Conservation (phyloP, 2,329 filamentous ascomycete genomes). For the Cladosporium velox region DNA sequence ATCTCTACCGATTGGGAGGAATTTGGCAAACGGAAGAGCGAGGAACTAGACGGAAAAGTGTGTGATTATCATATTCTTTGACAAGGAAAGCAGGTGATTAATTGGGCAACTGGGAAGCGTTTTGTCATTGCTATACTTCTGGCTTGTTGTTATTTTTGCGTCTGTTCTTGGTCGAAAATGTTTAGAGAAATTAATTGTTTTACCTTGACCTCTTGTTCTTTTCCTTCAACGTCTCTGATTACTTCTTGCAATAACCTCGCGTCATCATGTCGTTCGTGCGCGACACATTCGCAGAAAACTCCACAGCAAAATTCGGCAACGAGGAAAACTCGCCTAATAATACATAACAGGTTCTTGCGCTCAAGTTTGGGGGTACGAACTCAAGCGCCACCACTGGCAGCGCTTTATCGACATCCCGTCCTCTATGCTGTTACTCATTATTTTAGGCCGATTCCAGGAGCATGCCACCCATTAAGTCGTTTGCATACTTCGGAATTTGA, state of each 20-base stretch:
- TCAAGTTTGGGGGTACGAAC: too few relatives aligned
- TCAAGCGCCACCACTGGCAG: too few relatives aligned
- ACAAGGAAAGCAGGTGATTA: background rate
- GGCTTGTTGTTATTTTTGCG: background rate
- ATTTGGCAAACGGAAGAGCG: background rate
- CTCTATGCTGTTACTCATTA: too few relatives aligned
- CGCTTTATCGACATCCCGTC: too few relatives aligned
- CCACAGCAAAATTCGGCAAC: too few relatives aligned
- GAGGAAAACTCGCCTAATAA: too few relatives aligned
- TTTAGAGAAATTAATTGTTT: background rate
- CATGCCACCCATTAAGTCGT: too few relatives aligned
- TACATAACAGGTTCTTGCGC: too few relatives aligned
- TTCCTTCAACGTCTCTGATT: too few relatives aligned
- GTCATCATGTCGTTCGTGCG: background rate
- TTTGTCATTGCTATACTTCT: background rate
- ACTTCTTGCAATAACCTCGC: too few relatives aligned
- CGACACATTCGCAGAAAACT: background rate
- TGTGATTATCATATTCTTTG: background rate
- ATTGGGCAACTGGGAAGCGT: background rate
- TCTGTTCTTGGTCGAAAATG: background rate
- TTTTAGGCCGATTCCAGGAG: too few relatives aligned
- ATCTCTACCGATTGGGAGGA: background rate
- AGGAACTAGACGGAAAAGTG: background rate
- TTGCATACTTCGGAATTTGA: too few relatives aligned
- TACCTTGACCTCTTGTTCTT: background rate